Percentiles rank a stretch among this genome's conserved stretches.
Conservation (phyloP, 106 monocot species). For the Allium cepa region DNA sequence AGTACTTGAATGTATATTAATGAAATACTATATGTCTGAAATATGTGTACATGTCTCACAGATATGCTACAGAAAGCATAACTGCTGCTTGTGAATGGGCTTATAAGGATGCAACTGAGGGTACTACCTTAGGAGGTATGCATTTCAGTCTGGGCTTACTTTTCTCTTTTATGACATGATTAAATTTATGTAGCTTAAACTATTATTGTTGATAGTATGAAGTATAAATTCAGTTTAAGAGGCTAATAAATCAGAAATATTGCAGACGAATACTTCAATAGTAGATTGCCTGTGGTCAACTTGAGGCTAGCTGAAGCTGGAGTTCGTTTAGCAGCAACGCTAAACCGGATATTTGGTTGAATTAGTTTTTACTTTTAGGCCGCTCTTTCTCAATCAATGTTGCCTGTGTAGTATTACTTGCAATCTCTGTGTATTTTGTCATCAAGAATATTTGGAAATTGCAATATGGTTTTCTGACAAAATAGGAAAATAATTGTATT, state of each 20-base stretch:
- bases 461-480: too few relatives aligned
- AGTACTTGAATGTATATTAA: too few relatives aligned
- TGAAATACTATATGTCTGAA: too few relatives aligned
- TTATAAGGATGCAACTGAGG: constrained; percentile 29
- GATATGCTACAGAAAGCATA: constrained; percentile 53
- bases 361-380: too few relatives aligned
- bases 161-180: too few relatives aligned
- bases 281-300: constrained; percentile 36
- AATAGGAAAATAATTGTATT: too few relatives aligned
- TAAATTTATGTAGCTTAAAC: not conserved
- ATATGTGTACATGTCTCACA: not conserved
- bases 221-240: too few relatives aligned
- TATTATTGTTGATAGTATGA: too few relatives aligned
- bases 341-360: constrained; percentile 40
- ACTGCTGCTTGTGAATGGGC: constrained; percentile 41
- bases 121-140: constrained; percentile 27
- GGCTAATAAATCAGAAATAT: not conserved
- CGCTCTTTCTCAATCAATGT: too few relatives aligned
- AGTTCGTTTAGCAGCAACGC: constrained; percentile 45
- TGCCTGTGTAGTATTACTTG: too few relatives aligned
- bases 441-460: too few relatives aligned
- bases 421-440: too few relatives aligned
- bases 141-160: not conserved
- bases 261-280: constrained; percentile 47
- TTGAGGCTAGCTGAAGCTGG: constrained; percentile 37